Conservation (phyloP, 1,284 basidiomycete genomes). For the Melampsora larici-populina region DNA sequence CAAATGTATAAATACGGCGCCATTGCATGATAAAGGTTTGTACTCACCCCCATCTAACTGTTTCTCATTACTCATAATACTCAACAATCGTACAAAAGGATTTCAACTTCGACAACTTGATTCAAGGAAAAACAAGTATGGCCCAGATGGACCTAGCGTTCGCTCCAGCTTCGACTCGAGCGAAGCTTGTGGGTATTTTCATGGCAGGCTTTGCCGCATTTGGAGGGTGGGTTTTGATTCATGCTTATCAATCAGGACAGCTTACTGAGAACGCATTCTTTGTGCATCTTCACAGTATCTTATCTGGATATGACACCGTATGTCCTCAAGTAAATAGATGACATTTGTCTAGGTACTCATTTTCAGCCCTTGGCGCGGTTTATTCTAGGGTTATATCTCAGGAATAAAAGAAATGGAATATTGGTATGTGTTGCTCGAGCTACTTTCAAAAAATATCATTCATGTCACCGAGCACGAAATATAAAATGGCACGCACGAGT, state of each 20-base stretch:
- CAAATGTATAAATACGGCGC: too few relatives aligned
- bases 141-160: too few relatives aligned
- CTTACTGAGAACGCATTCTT: too few relatives aligned
- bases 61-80: too few relatives aligned
- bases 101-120: too few relatives aligned
- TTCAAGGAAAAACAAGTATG: too few relatives aligned
- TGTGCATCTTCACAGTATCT: not conserved
- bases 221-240: conserved; percentile 22
- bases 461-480: not conserved
- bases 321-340: not conserved
- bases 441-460: not conserved
- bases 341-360: not conserved
- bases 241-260: too few relatives aligned
- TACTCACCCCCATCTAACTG: too few relatives aligned
- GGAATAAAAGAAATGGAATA: conserved; percentile 42
- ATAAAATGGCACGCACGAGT: not conserved
- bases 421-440: conserved; percentile 35
- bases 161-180: conserved; percentile 12
- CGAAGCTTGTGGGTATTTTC: conserved; percentile 29
- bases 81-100: too few relatives aligned
- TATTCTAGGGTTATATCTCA: conserved; percentile 40
- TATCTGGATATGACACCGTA: conserved; percentile 43
- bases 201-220: conserved; percentile 42
- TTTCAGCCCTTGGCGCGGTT: not conserved
- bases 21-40: too few relatives aligned